Conservation (phyloP, 2,329 filamentous ascomycete genomes). For the Sphaerulina vaccinii region DNA sequence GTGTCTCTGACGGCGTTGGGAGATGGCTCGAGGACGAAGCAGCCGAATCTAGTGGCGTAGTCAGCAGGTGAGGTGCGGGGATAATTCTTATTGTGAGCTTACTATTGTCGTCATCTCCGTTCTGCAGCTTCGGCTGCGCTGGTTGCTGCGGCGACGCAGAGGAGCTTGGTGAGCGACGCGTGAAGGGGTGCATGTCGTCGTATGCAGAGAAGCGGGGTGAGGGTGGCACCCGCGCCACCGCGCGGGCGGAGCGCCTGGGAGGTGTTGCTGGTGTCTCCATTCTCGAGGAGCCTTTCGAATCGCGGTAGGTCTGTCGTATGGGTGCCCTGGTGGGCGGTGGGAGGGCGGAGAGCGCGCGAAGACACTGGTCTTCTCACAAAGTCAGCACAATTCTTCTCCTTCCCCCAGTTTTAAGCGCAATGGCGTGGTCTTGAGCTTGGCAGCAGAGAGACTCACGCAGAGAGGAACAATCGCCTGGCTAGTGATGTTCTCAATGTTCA, state of each 20-base stretch:
- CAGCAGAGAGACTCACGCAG: constrained; percentile 8
- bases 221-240: constrained; percentile 56
- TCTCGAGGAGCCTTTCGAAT: neutral
- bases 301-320: neutral
- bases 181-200: constrained; percentile 1
- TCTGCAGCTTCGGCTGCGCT: constrained; percentile 5
- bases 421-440: constrained; percentile 3
- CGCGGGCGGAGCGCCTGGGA: constrained; percentile 18
- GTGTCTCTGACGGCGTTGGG: constrained; percentile 77
- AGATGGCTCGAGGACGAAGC: constrained; percentile 50
- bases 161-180: neutral
- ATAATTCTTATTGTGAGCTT: constrained; percentile 13
- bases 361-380: neutral
- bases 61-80: too few relatives aligned
- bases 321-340: neutral
- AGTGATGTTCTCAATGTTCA: constrained; percentile 1
- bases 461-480: neutral
- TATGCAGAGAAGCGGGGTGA: constrained; percentile 59
- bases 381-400: neutral
- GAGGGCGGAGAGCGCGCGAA: neutral
- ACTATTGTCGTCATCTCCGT: constrained; percentile 10
- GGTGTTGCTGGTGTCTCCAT: constrained; percentile 23
- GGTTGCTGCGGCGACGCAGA: neutral
- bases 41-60: constrained; percentile 26
- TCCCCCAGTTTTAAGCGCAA: neutral